Conservation (phyloP, 2,329 filamentous ascomycete species). For the Aspergillus bombycis region DNA sequence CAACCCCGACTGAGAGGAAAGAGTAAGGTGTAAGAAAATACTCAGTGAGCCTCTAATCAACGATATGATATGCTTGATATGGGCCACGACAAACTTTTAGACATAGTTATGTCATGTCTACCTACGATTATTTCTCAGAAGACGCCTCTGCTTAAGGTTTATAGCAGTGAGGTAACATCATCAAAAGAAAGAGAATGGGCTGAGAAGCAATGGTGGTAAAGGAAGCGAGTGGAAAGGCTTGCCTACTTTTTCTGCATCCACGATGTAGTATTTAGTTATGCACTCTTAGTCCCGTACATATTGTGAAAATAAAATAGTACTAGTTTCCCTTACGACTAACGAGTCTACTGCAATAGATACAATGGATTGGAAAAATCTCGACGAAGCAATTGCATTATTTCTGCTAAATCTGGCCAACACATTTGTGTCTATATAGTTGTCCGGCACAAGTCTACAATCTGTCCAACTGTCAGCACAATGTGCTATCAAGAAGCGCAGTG, state of each 20-base stretch:
- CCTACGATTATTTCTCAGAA: neutral
- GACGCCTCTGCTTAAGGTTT: neutral
- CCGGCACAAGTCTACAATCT: neutral
- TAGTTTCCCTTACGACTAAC: neutral
- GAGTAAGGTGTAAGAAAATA: constrained; percentile 18
- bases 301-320: neutral
- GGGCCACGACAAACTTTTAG: constrained; percentile 4
- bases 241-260: neutral
- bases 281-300: neutral
- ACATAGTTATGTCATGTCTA: neutral
- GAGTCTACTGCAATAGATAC: neutral
- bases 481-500: constrained; percentile 6
- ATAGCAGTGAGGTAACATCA: neutral
- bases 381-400: neutral
- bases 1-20: constrained; percentile 56
- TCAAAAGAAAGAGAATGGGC: neutral
- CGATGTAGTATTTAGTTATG: neutral
- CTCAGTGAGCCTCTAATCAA: neutral
- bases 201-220: neutral
- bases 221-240: neutral
- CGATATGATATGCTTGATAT: constrained; percentile 4
- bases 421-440: neutral
- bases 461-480: constrained; percentile 12
- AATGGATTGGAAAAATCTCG: neutral
- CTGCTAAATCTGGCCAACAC: neutral